Conservation (phyloP, 2,329 filamentous ascomycete genomes). For the Boeremia lycopersici region DNA sequence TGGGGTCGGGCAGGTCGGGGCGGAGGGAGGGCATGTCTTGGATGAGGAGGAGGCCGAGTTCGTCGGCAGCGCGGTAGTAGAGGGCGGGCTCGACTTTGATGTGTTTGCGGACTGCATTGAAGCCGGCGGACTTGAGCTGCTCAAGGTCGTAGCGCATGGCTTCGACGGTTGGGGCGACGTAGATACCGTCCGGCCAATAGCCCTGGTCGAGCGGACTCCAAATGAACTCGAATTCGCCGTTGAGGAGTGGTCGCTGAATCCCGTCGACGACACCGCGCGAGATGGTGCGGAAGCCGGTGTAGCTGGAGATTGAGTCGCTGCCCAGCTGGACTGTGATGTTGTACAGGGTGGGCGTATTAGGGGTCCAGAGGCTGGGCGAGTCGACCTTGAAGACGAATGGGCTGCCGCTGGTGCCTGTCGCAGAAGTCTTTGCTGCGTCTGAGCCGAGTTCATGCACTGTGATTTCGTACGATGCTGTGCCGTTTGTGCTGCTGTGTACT, state of each 20-base stretch:
- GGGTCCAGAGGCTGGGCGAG: slow-evolving; percentile 68
- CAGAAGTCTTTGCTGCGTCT: slow-evolving; percentile 51
- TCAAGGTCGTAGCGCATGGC: slow-evolving; percentile 72
- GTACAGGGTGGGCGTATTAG: slow-evolving; percentile 67
- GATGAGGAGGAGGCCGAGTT: slow-evolving; percentile 69
- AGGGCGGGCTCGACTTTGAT: slow-evolving; percentile 72
- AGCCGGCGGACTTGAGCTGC: slow-evolving; percentile 67
- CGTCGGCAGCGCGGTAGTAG: slow-evolving; percentile 71
- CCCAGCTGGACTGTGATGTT: slow-evolving; percentile 63
- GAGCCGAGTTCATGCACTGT: slow-evolving; percentile 44
- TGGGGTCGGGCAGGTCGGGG: slow-evolving; percentile 26
- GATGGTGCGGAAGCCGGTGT: slow-evolving; percentile 72
- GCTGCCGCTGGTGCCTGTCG: slow-evolving; percentile 54
- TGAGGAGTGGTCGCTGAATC: slow-evolving; percentile 66
- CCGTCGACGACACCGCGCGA: slow-evolving; percentile 62
- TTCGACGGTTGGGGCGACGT: slow-evolving; percentile 68
- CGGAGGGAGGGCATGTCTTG: slow-evolving; percentile 73
- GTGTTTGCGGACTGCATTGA: slow-evolving; percentile 75
- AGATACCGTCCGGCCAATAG: slow-evolving; percentile 73
- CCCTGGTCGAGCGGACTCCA: slow-evolving; percentile 75
- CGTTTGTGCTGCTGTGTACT: slow-evolving; percentile 55
- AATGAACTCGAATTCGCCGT: slow-evolving; percentile 71
- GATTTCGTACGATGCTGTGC: slow-evolving; percentile 47
- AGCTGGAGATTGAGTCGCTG: slow-evolving; percentile 64
- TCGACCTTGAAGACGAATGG: slow-evolving; percentile 62